Percentiles rank a stretch among this genome's conserved stretches.
Conservation (phyloP, 345 rosid species). For the Euclidium syriacum region DNA sequence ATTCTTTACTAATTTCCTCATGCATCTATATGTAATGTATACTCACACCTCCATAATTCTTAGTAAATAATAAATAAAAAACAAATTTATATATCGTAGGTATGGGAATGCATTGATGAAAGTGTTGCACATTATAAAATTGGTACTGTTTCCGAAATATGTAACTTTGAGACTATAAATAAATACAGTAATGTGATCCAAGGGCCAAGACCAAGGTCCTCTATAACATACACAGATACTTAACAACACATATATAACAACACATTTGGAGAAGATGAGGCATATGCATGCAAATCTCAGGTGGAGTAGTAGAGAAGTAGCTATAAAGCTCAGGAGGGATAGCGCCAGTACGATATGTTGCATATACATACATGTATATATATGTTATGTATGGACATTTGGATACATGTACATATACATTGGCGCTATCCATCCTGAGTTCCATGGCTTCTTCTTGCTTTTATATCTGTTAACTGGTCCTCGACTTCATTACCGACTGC, state of each 20-base stretch:
- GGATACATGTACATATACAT: neutral
- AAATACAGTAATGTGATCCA: neutral
- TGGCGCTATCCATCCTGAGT: slow-evolving; percentile 33
- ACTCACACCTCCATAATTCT: neutral
- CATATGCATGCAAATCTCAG: slow-evolving; percentile 15
- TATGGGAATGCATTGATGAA: slow-evolving; percentile 8
- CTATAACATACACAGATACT: neutral
- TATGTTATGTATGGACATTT: too few species aligned
- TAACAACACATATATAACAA: neutral
- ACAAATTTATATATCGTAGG: slow-evolving; percentile 12
- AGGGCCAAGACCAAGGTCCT: neutral
- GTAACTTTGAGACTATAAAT: slow-evolving; percentile 14
- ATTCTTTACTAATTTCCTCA: too few species aligned
- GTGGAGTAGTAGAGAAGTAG: slow-evolving; percentile 16
- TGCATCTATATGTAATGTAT: neutral
- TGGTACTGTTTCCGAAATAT: neutral
- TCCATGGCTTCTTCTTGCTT: slow-evolving; percentile 25
- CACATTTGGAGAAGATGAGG: neutral
- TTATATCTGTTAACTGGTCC: neutral
- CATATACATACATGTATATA: neutral
- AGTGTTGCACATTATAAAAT: neutral
- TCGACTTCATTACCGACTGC: neutral
- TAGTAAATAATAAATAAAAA: neutral
- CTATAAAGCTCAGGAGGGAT: slow-evolving; percentile 30
- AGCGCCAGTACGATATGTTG: slow-evolving; percentile 5